Base-by-base conservation (phyloP, 371 early-diverging fungal genomes). In the Amoeboaphelidium occidentale region DNA sequence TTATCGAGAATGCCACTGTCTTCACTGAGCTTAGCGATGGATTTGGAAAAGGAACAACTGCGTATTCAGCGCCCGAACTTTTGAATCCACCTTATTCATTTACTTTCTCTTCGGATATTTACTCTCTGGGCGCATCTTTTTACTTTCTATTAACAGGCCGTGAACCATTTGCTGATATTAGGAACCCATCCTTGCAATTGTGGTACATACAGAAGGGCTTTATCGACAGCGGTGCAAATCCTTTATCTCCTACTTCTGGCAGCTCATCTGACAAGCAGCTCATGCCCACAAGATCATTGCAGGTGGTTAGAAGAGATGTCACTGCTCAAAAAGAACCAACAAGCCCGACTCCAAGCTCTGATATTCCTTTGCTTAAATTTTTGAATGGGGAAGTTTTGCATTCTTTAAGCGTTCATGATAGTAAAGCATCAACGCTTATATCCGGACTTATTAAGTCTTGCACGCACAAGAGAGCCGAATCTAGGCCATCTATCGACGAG, bases 121-220 rank as follows among this genome's bases (percentile, higher is more conserved):
- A 76, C 55, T 74, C 78, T n/a, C 56, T 78, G 4, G 85, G 85
- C 12, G 76, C 76, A 20, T 76, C 84, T 4, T 64, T 90, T 13
- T 86, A 72, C 55, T 69, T 78, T 23, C 60, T 82, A 51, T 60
- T 78, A 47, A 70, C 75, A 39, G 78, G 73, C 0, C 55, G 54
- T 17, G 74, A 75, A 47, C 84, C 84, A 1, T 83, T 75, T 53
- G 53, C 62, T 32, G 56, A 60, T 17, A 54, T 67, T 22, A 64
- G 61, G 49, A 69, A 62, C 46, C 55, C 61, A 23, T 60, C 74
- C 23, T 72, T 72, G 53, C 61, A 70, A 58, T 63, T 75, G 53
- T 61, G 69, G 6, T 55, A 63, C 54, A 67, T 72, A 24, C 57
- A 63, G 21, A 68, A 60, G 45, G 74, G 75, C 25, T 44, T 44